Conservation (phyloP, 495 filamentous ascomycete genomes). For the Staphylotrichum longicolle region DNA sequence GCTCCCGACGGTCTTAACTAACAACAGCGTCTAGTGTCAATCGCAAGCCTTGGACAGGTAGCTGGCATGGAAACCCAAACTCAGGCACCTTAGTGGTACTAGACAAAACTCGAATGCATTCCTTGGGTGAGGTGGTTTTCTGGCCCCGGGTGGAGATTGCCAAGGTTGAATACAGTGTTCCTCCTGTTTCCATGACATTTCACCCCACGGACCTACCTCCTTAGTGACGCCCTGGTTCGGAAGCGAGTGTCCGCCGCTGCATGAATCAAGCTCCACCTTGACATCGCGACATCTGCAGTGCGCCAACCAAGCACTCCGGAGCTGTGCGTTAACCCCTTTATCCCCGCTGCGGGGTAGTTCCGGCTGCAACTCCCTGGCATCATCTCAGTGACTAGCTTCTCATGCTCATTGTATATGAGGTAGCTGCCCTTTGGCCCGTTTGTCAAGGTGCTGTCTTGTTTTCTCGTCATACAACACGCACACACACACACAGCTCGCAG, state of each 20-base stretch:
- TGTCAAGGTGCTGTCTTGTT: too few species aligned
- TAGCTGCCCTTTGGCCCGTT: not conserved
- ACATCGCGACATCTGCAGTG: not conserved
- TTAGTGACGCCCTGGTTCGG: not conserved
- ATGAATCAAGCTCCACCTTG: not conserved
- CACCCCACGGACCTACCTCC: too few species aligned
- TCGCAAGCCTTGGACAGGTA: constrained; percentile 50
- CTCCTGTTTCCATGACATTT: too few species aligned
- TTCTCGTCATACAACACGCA: too few species aligned
- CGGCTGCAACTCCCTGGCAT: not conserved
- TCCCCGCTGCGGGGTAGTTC: constrained; percentile 21
- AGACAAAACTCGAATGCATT: too few species aligned
- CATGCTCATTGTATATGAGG: not conserved
- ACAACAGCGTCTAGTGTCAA: constrained; percentile 42
- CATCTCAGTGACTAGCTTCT: not conserved
- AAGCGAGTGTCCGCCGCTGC: not conserved
- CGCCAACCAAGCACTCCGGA: not conserved
- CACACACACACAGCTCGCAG: too few species aligned
- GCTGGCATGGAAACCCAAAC: too few species aligned
- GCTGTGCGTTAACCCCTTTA: constrained; percentile 12
- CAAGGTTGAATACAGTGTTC: too few species aligned
- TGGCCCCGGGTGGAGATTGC: too few species aligned
- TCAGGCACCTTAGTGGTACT: too few species aligned
- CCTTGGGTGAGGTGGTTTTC: too few species aligned
- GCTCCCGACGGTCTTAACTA: constrained; percentile 17